phyloP scores from a whole-genome alignment of 1,139 yeast species.

The Pneumocystis canis region DNA sequence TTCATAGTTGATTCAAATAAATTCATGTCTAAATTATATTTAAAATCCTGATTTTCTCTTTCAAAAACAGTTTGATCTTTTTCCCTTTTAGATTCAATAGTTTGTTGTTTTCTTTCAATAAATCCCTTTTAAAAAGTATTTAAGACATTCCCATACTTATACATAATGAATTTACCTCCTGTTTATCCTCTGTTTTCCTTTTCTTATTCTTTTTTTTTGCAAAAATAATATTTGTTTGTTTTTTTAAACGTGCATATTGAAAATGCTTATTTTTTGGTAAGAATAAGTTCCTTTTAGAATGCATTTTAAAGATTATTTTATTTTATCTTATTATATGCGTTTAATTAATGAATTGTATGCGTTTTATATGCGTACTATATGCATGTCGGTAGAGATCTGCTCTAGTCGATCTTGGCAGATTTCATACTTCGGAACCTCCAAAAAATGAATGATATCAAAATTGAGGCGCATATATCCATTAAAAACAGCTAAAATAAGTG shows the following conservation, averaged over 20 bases:
- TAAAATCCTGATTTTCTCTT: constrained; percentile 13
- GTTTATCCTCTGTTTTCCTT: neutral
- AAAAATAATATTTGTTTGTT: neutral
- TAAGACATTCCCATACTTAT: neutral
- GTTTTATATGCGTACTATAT: neutral
- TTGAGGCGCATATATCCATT: neutral
- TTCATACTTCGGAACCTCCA: neutral
- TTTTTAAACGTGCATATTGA: neutral
- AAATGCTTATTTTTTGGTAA: neutral
- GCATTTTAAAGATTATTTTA: neutral
- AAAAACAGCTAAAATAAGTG: neutral
- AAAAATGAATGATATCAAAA: neutral
- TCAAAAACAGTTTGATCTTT: constrained; percentile 70
- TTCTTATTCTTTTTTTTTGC: neutral
- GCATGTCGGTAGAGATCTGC: too few relatives aligned
- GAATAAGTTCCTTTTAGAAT: neutral
- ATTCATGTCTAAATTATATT: constrained; percentile 51
- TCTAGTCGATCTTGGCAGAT: too few relatives aligned
- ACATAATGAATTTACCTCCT: neutral
- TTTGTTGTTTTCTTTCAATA: constrained; percentile 65
- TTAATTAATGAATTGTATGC: neutral
- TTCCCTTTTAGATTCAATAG: constrained; percentile 77
- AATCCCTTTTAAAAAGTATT: constrained; percentile 21
- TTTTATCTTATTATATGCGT: neutral
- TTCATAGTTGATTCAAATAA: constrained; percentile 52